A percentile compares a stretch with the other conserved stretches of the same genome.
These are phyloP conservation scores for Spergularia marina DNA, from an alignment of 148 eudicot genomes.

Conservation along the genomic window DNA sequence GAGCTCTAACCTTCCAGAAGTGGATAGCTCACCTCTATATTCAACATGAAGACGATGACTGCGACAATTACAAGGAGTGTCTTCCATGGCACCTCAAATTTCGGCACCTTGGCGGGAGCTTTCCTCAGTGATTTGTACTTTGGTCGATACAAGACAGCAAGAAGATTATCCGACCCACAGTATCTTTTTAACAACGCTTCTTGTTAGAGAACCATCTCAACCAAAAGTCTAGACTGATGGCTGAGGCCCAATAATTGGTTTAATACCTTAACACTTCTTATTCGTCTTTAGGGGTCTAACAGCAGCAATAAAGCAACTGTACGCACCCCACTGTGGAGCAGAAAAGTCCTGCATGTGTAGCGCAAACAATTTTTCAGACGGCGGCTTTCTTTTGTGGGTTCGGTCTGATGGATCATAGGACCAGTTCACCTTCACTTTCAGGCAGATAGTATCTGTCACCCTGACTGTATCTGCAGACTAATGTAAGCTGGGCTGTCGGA, in stretches of 20 bases:
- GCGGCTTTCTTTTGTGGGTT: conserved; percentile 52
- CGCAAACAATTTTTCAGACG: conserved; percentile 51
- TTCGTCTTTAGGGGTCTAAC: conserved; percentile 56
- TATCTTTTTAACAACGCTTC: not conserved
- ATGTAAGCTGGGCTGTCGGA: conserved; percentile 80
- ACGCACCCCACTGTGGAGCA: conserved; percentile 60
- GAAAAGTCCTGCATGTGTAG: conserved; percentile 37
- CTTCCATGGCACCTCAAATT: no score
- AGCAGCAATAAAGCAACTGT: conserved; percentile 56
- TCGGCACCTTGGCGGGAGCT: no score
- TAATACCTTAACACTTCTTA: no score
- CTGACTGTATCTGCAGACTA: conserved; percentile 67
- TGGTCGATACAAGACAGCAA: no score
- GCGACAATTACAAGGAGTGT: conserved; percentile 66
- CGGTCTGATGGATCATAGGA: conserved; percentile 59
- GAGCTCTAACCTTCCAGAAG: no score
- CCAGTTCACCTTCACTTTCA: conserved; percentile 84
- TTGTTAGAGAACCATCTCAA: no score
- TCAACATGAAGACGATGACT: conserved; percentile 57
- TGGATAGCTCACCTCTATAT: conserved; percentile 44
- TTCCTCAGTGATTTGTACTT: no score
- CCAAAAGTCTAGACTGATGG: no score
- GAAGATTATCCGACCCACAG: no score
- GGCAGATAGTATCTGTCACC: conserved; percentile 68
- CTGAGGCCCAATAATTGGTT: no score